phyloP scores from a whole-genome alignment of 169 alveolate genomes.

The Cryptosporidium sp. region DNA sequence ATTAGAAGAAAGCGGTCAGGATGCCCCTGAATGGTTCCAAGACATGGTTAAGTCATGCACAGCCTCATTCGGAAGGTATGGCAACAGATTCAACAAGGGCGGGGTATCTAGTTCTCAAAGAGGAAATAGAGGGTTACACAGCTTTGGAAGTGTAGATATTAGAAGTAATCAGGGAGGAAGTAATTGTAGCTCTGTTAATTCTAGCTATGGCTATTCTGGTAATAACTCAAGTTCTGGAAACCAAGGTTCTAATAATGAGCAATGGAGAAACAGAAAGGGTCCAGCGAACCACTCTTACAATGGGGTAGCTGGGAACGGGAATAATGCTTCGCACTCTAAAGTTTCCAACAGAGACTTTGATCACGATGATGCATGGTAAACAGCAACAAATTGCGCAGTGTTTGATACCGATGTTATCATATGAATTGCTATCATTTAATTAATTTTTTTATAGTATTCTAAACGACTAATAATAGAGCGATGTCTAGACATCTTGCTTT shows the following conservation, averaged over 20 bases:
- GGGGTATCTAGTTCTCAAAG: slow-evolving; percentile 29
- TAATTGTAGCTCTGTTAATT: not conserved
- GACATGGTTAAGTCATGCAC: slow-evolving; percentile 78
- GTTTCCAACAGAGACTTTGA: slow-evolving; percentile 61
- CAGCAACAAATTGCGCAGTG: not conserved
- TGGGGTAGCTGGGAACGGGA: slow-evolving; percentile 26
- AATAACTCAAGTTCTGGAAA: slow-evolving; percentile 20
- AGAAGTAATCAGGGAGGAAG: slow-evolving; percentile 35
- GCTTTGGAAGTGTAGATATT: slow-evolving; percentile 72
- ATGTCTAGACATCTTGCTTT: slow-evolving; percentile 2
- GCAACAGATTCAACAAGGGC: slow-evolving; percentile 26
- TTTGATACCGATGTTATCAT: not conserved
- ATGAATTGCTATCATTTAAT: slow-evolving; percentile 3
- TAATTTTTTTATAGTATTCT: slow-evolving; percentile 22
- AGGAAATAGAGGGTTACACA: slow-evolving; percentile 47
- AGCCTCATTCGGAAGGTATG: slow-evolving; percentile 68
- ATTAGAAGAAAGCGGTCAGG: slow-evolving; percentile 81
- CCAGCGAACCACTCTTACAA: slow-evolving; percentile 3
- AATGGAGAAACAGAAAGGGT: slow-evolving; percentile 22
- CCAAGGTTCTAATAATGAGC: slow-evolving; percentile 35
- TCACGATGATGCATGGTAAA: slow-evolving; percentile 74
- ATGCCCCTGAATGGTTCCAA: slow-evolving; percentile 80
- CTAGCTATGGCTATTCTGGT: not conserved
- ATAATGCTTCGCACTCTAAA: slow-evolving; percentile 58
- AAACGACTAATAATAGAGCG: not conserved